A percentile compares a stretch with the other conserved stretches of the same genome.
phyloP scores from a whole-genome alignment of 1,139 yeast species.

The Hyphopichia wangnamkhiaoensis region DNA sequence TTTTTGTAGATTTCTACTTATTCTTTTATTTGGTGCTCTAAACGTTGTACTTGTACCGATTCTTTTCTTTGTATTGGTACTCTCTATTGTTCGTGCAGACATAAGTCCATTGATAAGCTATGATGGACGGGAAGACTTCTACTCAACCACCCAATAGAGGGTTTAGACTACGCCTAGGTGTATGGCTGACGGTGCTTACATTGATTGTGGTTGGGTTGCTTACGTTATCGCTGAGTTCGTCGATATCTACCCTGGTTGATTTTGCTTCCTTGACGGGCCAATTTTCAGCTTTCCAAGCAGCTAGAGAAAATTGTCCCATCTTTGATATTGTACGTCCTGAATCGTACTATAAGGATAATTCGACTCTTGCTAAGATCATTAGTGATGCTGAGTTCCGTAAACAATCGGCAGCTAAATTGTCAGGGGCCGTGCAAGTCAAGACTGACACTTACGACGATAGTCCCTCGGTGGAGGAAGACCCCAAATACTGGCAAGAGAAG shows the following conservation, averaged over 20 bases:
- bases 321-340: constrained; percentile 14
- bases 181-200: too few relatives aligned
- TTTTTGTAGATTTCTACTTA: too few relatives aligned
- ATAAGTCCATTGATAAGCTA: too few relatives aligned
- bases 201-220: too few relatives aligned
- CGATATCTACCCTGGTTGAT: not conserved
- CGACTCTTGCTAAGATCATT: constrained; percentile 16
- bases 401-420: constrained; percentile 27
- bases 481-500: constrained; percentile 30
- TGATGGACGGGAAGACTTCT: too few relatives aligned
- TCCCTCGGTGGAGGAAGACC: constrained; percentile 35
- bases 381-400: constrained; percentile 23
- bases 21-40: too few relatives aligned
- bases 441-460: constrained; percentile 40
- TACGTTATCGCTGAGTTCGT: not conserved
- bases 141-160: not conserved
- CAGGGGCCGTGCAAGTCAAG: constrained; percentile 35
- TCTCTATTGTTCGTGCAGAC: too few relatives aligned
- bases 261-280: not conserved
- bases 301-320: constrained; percentile 8
- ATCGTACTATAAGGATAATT: constrained; percentile 13
- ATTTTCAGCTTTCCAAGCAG: not conserved
- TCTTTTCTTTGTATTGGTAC: too few relatives aligned
- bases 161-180: too few relatives aligned
- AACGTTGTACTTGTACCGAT: too few relatives aligned